Conservation (phyloP, 73 alveolate genomes). For the Stentor coeruleus region DNA sequence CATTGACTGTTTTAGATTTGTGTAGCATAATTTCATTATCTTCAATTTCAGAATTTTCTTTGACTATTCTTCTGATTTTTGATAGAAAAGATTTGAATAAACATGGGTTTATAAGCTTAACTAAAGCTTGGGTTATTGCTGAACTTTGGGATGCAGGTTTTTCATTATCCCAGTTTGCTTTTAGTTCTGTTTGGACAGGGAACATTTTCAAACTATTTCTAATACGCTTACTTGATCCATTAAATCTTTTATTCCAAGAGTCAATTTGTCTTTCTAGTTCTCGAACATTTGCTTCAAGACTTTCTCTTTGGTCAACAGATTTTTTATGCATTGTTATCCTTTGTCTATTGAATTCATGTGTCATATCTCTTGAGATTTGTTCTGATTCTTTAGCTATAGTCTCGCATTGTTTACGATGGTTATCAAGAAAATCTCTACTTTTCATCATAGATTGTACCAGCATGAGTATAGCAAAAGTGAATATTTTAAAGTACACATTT, state of each 20-base stretch:
- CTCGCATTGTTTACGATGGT: neutral
- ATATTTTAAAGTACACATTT: neutral
- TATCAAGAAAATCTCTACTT: neutral
- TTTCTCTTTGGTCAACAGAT: neutral
- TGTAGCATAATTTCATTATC: too few species aligned
- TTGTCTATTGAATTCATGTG: neutral
- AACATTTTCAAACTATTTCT: too few species aligned
- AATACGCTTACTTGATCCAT: neutral
- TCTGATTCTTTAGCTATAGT: neutral
- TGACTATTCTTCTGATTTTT: too few species aligned
- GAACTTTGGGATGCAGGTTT: too few species aligned
- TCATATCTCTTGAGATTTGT: neutral
- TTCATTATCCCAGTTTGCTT: too few species aligned
- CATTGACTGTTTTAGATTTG: too few species aligned
- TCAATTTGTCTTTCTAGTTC: neutral
- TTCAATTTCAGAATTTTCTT: too few species aligned
- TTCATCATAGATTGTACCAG: constrained; percentile 6
- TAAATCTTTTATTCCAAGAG: neutral
- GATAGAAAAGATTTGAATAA: too few species aligned
- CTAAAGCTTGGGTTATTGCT: too few species aligned
- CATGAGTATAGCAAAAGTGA: constrained; percentile 2
- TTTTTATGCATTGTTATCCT: neutral
- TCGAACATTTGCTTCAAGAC: neutral
- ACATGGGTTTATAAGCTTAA: too few species aligned
- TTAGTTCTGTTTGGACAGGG: too few species aligned